Evolutionary conservation across 2,329 filamentous ascomycete genomes (phyloP).

Genomic region (Alternaria triticimaculans): DNA sequence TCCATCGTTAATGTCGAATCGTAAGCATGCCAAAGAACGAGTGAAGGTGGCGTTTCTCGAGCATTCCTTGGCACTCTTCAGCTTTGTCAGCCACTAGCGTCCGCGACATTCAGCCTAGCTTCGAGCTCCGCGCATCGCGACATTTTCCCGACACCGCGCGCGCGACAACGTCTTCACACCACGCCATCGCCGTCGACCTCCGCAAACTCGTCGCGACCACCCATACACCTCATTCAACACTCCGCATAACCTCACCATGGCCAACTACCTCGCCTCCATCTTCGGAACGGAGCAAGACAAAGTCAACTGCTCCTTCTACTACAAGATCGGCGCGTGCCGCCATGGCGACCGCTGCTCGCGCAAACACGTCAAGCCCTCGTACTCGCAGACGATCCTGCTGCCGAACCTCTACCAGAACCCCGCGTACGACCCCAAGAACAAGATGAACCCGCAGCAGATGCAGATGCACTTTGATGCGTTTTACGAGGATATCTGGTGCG

Average conservation of each 20-base stretch:
- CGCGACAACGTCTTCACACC: constrained; percentile 8
- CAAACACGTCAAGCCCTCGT: constrained; percentile 99
- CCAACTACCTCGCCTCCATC: constrained; percentile 98
- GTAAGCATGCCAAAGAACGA: neutral
- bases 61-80: constrained; percentile 10
- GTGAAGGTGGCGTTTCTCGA: constrained; percentile 8
- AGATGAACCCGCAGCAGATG: constrained; percentile 94
- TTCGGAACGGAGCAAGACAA: constrained; percentile 99
- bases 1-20: neutral
- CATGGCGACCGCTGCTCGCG: constrained; percentile 98
- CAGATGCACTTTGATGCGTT: constrained; percentile 99
- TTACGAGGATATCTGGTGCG: constrained; percentile 99
- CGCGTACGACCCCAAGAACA: constrained; percentile 93
- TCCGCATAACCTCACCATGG: constrained; percentile 64
- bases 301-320: constrained; percentile 99
- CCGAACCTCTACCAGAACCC: constrained; percentile 99
- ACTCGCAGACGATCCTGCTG: constrained; percentile 96
- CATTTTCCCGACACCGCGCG: constrained; percentile 9
- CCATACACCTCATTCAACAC: neutral
- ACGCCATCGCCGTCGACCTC: neutral
- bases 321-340: constrained; percentile 99
- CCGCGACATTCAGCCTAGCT: neutral
- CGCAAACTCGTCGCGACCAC: neutral
- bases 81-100: constrained; percentile 16
- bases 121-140: constrained; percentile 18